Conservation (phyloP, 2,329 filamentous ascomycete genomes). For the Epichloe amarillans region DNA sequence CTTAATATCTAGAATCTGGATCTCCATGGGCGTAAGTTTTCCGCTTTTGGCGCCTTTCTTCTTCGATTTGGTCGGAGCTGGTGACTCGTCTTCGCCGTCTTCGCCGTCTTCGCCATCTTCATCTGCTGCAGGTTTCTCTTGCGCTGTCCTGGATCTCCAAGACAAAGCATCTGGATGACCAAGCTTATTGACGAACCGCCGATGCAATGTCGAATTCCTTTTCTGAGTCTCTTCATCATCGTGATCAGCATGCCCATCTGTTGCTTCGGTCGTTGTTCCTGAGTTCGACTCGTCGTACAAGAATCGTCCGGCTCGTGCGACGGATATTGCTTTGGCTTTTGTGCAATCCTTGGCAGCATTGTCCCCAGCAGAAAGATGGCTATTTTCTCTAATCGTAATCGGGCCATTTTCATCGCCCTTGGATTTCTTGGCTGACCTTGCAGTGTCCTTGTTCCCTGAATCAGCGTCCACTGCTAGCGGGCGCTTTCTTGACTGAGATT, state of each 20-base stretch:
- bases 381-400: conserved; percentile 22
- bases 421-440: conserved; percentile 30
- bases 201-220: conserved; percentile 60
- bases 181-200: conserved; percentile 79
- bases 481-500: conserved; percentile 32
- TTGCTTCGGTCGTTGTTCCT: conserved; percentile 22
- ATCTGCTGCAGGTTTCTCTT: conserved; percentile 40
- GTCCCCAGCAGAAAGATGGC: conserved; percentile 19
- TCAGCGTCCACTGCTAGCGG: conserved; percentile 34
- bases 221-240: conserved; percentile 39
- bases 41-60: conserved; percentile 59
- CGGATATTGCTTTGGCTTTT: conserved; percentile 1
- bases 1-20: conserved; percentile 90
- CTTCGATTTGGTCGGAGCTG: conserved; percentile 30
- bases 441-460: conserved; percentile 27
- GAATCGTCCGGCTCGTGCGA: conserved; percentile 37
- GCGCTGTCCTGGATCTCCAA: conserved; percentile 43
- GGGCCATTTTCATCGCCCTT: conserved; percentile 21
- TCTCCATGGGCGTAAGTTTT: conserved; percentile 89
- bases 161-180: conserved; percentile 74
- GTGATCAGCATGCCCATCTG: conserved; percentile 31
- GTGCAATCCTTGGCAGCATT: not conserved
- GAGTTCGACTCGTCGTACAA: conserved; percentile 33
- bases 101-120: conserved; percentile 43
- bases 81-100: conserved; percentile 37